Evolutionary conservation across 2,329 filamentous ascomycete genomes (phyloP).

Genomic region (Bimuria novae-zelandiae): DNA sequence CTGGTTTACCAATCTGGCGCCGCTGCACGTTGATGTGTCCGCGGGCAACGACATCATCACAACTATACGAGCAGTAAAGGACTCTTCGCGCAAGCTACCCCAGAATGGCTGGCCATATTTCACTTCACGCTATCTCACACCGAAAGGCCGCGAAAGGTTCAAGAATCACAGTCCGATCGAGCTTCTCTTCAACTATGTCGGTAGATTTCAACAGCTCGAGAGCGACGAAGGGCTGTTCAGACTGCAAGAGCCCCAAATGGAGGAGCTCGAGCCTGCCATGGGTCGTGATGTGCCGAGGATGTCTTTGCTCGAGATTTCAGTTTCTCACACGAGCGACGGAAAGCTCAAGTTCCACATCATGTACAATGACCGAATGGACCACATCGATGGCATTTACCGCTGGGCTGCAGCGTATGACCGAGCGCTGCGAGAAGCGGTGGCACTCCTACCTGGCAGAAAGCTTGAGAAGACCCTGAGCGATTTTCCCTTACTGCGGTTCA

Average conservation of each 20-base stretch:
- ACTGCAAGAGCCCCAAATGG: background rate
- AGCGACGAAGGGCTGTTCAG: constrained; percentile 53
- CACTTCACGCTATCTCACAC: constrained; percentile 22
- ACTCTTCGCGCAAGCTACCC: constrained; percentile 51
- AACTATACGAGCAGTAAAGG: constrained; percentile 44
- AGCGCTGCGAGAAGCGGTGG: constrained; percentile 5
- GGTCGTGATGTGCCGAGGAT: constrained; percentile 6
- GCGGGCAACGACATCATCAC: constrained; percentile 47
- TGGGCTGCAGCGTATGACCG: constrained; percentile 19
- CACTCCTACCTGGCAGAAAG: background rate
- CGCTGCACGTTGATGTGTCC: constrained; percentile 41
- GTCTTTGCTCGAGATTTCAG: constrained; percentile 15
- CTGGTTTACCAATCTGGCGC: constrained; percentile 28
- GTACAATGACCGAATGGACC: constrained; percentile 21
- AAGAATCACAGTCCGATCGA: constrained; percentile 56
- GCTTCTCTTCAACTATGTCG: constrained; percentile 60
- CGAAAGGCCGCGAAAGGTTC: constrained; percentile 24
- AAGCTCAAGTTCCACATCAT: constrained; percentile 16
- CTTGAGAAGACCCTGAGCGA: constrained; percentile 13
- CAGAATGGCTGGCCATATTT: constrained; percentile 55
- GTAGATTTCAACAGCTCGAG: constrained; percentile 54
- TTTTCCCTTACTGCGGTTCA: constrained; percentile 12
- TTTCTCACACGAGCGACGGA: constrained; percentile 5
- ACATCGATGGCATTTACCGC: constrained; percentile 12
- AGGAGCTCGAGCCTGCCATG: background rate